Evolutionary conservation across 108 stramenopile genomes (phyloP).

Genomic region (Pseudonitzschia delicatissima): DNA sequence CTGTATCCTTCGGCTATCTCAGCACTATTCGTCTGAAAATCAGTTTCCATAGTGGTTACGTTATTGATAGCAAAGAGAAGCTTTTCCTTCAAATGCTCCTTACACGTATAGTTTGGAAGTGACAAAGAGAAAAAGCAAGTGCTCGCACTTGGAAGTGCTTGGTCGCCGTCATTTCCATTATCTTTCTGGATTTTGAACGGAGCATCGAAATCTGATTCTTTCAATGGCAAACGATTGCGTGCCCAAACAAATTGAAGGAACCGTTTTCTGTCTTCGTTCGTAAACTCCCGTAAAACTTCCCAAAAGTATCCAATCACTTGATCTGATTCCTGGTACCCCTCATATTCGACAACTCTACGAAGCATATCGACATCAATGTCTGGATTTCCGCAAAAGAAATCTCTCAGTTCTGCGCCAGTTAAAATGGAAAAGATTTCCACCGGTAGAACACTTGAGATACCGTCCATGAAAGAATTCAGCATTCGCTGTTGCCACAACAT

Average conservation of each 20-base stretch:
- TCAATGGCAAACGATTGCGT: conserved; percentile 84
- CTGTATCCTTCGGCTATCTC: conserved; percentile 85
- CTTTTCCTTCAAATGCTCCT: conserved; percentile 77
- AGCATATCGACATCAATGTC: conserved; percentile 96
- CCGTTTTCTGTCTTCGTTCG: conserved; percentile 73
- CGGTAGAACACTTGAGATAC: conserved; percentile 89
- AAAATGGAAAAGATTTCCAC: conserved; percentile 88
- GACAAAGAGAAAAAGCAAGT: conserved; percentile 97
- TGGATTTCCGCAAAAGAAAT: conserved; percentile 85
- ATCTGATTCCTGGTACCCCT: conserved; percentile 81
- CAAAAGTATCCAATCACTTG: conserved; percentile 85
- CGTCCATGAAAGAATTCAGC: conserved; percentile 87
- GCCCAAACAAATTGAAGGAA: conserved; percentile 99
- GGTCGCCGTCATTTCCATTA: conserved; percentile 57
- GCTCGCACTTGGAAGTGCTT: conserved; percentile 89
- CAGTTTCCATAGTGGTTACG: conserved; percentile 96
- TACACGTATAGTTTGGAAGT: conserved; percentile 85
- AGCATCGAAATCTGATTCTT: conserved; percentile 85
- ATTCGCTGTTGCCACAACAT: conserved; percentile 60
- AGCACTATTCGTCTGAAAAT: conserved; percentile 89
- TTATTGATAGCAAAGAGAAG: conserved; percentile 93
- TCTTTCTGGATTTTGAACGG: conserved; percentile 91
- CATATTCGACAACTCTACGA: conserved; percentile 88
- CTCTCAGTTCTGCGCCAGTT: conserved; percentile 82
- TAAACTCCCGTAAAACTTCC: conserved; percentile 91